Percentiles rank a stretch among this genome's conserved stretches.
phyloP scores from a whole-genome alignment of 192 early-diverging fungal species.

The Lunasporangiospora selenospora region DNA sequence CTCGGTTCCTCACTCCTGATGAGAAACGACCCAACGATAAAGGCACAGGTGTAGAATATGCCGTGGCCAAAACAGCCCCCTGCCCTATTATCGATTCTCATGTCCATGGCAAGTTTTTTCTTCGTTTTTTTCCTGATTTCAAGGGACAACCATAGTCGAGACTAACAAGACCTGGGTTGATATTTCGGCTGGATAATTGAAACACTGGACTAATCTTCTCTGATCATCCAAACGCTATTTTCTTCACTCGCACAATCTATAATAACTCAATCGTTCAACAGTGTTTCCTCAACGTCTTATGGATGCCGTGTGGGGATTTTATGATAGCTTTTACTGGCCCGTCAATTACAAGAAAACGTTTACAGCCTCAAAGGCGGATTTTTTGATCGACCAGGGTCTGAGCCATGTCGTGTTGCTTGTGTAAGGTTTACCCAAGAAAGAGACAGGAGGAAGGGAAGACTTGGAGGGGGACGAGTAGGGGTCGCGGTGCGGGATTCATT shows the following conservation, averaged over 20 bases:
- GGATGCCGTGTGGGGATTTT: constrained; percentile 51
- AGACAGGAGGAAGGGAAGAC: no score
- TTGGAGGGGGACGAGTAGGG: no score
- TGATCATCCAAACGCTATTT: no score
- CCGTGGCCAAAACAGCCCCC: constrained; percentile 12
- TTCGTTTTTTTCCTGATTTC: background rate
- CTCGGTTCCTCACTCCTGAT: constrained; percentile 23
- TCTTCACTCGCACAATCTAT: background rate
- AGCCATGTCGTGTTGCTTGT: constrained; percentile 45
- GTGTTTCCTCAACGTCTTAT: constrained; percentile 49
- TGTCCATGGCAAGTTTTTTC: constrained; percentile 32
- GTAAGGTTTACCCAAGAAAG: no score
- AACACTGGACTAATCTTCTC: no score
- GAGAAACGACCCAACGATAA: background rate
- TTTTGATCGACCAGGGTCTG: constrained; percentile 44
- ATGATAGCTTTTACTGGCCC: constrained; percentile 49
- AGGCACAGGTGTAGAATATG: constrained; percentile 5
- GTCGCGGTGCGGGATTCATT: no score
- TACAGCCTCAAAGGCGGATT: constrained; percentile 24
- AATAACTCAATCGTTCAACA: background rate
- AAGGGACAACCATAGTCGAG: background rate
- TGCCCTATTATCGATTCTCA: constrained; percentile 52
- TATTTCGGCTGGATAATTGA: no score
- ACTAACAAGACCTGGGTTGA: no score
- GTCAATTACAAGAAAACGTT: constrained; percentile 46